Conservation (phyloP, 306 rosid species). For the Acacia melanoxylon region DNA sequence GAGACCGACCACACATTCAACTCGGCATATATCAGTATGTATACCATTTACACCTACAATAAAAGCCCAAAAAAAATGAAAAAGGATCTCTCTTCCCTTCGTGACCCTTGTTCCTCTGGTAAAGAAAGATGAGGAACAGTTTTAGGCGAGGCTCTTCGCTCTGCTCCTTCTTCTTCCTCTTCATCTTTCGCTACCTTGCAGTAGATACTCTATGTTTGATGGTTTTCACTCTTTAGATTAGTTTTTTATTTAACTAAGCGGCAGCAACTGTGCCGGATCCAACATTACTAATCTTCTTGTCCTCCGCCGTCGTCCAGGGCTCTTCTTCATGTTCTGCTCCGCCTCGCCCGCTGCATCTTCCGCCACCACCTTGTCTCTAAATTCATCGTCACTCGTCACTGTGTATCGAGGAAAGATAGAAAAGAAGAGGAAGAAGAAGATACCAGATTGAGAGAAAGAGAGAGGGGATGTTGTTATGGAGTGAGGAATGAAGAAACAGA, state of each 20-base stretch:
- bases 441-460: no score
- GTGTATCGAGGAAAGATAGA: no score
- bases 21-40: not conserved
- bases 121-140: constrained; percentile 28
- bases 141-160: not conserved
- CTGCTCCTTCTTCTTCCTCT: not conserved
- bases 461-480: no score
- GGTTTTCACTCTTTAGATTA: not conserved
- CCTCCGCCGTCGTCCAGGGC: no score
- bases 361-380: no score
- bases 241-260: constrained; percentile 41
- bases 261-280: constrained; percentile 88
- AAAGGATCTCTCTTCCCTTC: constrained; percentile 38
- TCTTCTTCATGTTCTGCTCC: no score
- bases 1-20: constrained; percentile 16
- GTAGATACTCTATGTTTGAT: not conserved
- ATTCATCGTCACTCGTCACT: no score
- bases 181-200: not conserved
- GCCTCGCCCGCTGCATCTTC: no score
- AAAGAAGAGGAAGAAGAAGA: no score
- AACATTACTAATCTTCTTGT: no score
- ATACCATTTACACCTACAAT: constrained; percentile 41
- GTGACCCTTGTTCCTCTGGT: constrained; percentile 31
- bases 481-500: no score
- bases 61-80: not conserved